phyloP scores from a whole-genome alignment of 176 grass and related monocot genomes.

The Pontederia paniculata region DNA sequence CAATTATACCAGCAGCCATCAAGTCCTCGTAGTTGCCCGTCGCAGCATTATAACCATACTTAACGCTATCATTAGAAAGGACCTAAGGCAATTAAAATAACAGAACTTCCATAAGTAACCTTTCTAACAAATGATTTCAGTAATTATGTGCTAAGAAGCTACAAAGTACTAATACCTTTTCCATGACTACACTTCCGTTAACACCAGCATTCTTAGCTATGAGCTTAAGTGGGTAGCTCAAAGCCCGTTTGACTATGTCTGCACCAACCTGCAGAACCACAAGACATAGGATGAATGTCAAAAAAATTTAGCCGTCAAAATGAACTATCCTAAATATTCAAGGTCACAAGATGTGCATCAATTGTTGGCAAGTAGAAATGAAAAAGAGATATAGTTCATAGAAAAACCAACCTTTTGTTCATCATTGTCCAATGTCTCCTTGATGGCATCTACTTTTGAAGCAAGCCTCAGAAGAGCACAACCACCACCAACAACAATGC shows the following conservation, averaged over 20 bases:
- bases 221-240: slow-evolving; percentile 83
- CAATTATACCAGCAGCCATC: slow-evolving; percentile 7
- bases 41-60: background rate
- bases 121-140: too few species aligned
- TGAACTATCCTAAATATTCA: too few species aligned
- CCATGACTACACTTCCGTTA: slow-evolving; percentile 81
- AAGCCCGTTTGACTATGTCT: slow-evolving; percentile 75
- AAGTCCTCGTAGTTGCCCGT: slow-evolving; percentile 3
- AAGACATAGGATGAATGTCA: background rate
- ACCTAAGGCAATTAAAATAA: background rate
- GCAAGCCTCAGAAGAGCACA: slow-evolving; percentile 87
- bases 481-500: slow-evolving; percentile 90
- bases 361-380: too few species aligned
- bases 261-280: slow-evolving; percentile 55
- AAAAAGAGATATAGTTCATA: background rate
- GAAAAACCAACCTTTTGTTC: slow-evolving; percentile 63
- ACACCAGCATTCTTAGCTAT: slow-evolving; percentile 90
- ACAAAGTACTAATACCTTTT: slow-evolving; percentile 41
- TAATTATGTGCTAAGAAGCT: too few species aligned
- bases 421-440: slow-evolving; percentile 74
- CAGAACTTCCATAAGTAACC: too few species aligned
- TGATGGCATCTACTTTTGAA: slow-evolving; percentile 76
- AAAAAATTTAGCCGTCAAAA: background rate
- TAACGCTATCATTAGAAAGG: background rate
- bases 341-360: background rate